Percentiles rank a stretch among this genome's conserved stretches.
Evolutionary conservation across 1,139 yeast species (phyloP).

Genomic region (Suzukiozyma palmioleophila): DNA sequence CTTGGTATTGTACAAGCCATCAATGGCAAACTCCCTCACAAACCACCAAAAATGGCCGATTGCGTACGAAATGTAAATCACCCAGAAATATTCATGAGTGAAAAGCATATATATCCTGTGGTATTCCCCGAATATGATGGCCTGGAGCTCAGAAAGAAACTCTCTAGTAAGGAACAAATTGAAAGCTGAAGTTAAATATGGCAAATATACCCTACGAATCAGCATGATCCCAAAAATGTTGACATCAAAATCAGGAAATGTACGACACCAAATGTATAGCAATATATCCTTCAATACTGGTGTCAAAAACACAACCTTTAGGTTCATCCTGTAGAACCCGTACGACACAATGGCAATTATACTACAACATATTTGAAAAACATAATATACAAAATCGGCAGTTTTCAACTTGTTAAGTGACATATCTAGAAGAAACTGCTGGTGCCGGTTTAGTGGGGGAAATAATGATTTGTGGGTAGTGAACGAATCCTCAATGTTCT

Average conservation of each 20-base stretch:
- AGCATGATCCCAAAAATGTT: conserved; percentile 24
- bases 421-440: conserved; percentile 11
- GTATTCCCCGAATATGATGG: conserved; percentile 7
- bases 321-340: conserved; percentile 14
- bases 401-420: conserved; percentile 11
- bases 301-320: conserved; percentile 17
- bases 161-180: conserved; percentile 12
- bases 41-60: conserved; percentile 43
- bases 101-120: not conserved
- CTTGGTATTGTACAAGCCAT: conserved; percentile 17
- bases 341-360: conserved; percentile 16
- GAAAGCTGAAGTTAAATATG: conserved; percentile 20
- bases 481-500: conserved; percentile 18
- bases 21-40: conserved; percentile 19
- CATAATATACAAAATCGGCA: conserved; percentile 29
- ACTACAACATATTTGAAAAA: conserved; percentile 22
- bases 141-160: conserved; percentile 8
- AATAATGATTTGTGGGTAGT: conserved; percentile 11
- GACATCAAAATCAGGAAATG: conserved; percentile 21
- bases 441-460: conserved; percentile 21
- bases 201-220: conserved; percentile 22
- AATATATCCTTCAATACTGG: conserved; percentile 22
- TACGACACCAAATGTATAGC: conserved; percentile 28
- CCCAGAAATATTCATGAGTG: conserved; percentile 8
- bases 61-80: conserved; percentile 14